phyloP scores from a whole-genome alignment of 116 monocot species.

The Thalassia testudinum region DNA sequence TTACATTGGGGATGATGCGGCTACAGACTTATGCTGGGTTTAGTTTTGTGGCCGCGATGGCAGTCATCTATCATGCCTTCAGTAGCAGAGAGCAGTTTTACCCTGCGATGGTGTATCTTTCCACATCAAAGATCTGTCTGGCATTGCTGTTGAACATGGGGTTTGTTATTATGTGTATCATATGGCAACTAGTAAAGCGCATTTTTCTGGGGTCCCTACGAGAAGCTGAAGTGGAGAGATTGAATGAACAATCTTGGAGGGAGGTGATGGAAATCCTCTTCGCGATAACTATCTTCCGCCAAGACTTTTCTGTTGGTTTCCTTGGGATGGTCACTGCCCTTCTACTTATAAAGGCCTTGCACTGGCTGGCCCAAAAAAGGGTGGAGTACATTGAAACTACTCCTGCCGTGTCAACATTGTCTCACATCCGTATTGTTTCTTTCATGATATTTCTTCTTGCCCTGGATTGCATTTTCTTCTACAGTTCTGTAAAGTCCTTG shows the following conservation, averaged over 20 bases:
- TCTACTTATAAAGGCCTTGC: slow-evolving; percentile 41
- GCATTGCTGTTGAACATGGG: slow-evolving; percentile 69
- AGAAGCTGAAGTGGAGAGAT: slow-evolving; percentile 69
- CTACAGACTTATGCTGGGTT: slow-evolving; percentile 14
- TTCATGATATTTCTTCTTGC: slow-evolving; percentile 59
- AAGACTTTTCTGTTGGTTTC: slow-evolving; percentile 52
- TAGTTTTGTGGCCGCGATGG: slow-evolving; percentile 47
- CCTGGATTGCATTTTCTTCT: slow-evolving; percentile 48
- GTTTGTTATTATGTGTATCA: slow-evolving; percentile 48
- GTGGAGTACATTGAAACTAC: slow-evolving; percentile 45
- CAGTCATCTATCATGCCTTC: slow-evolving; percentile 67
- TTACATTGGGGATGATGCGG: not conserved
- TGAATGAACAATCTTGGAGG: slow-evolving; percentile 74
- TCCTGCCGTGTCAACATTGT: slow-evolving; percentile 44
- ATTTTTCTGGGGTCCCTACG: slow-evolving; percentile 68
- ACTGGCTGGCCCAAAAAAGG: slow-evolving; percentile 2
- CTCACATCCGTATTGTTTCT: slow-evolving; percentile 57
- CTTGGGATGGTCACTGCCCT: slow-evolving; percentile 61
- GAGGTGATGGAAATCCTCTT: slow-evolving; percentile 76
- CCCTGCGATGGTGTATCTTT: slow-evolving; percentile 68
- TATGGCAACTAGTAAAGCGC: slow-evolving; percentile 55
- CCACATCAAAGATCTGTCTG: slow-evolving; percentile 68
- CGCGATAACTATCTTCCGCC: slow-evolving; percentile 63
- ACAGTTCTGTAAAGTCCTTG: slow-evolving; percentile 28
- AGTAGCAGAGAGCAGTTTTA: slow-evolving; percentile 68